Evolutionary conservation across 2,329 filamentous ascomycete species (phyloP), one percentile per base, ranked within the genome.

Genomic region (Fusarium clavum): DNA sequence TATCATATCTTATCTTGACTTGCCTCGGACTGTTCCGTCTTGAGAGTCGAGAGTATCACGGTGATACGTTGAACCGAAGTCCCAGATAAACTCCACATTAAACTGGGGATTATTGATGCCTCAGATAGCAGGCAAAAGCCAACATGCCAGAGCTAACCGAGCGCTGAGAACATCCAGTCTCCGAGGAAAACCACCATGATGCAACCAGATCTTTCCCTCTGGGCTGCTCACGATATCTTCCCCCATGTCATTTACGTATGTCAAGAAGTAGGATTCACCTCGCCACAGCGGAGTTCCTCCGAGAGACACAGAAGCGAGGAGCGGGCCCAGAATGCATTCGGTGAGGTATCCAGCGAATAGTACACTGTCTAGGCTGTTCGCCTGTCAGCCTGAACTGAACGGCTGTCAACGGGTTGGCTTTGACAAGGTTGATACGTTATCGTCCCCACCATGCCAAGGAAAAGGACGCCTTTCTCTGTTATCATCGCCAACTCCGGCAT

Each of bases 271-370:
- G 27, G 48, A 48, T 46, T 51, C 27, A 29, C 46, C 54, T 57
- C 24, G 56, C 56, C 64, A 71, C 64, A 45, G 45, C 56, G 64
- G 68, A 71, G 47, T 69, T 66, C 54, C 60, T 24, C 64, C 68
- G 68, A 69, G 51, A 24, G 24, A 43, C 34, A 46, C 54, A 41
- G 25, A 52, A 54, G 47, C 43, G 57, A 52, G 34, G 52, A 54
- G 51, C 44, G 65, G 47, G 38, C 43, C 46, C 52, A 43, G 41
- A 20, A 56, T 44, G 38, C 43, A 27, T 20, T 43, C 44, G 18
- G 43, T 29, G 46, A 57, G 58, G 40, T 60, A 49, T 46, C 25
- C 30, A 53, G n/a, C 61, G 53, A 64, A 59, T 59, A 43, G 51
- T 22, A 61, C 20, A n/a, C 29, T n/a, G 41, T 44, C 43, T 22